phyloP scores from a whole-genome alignment of 2,329 filamentous ascomycete species.

The Diaporthe nobilis region DNA sequence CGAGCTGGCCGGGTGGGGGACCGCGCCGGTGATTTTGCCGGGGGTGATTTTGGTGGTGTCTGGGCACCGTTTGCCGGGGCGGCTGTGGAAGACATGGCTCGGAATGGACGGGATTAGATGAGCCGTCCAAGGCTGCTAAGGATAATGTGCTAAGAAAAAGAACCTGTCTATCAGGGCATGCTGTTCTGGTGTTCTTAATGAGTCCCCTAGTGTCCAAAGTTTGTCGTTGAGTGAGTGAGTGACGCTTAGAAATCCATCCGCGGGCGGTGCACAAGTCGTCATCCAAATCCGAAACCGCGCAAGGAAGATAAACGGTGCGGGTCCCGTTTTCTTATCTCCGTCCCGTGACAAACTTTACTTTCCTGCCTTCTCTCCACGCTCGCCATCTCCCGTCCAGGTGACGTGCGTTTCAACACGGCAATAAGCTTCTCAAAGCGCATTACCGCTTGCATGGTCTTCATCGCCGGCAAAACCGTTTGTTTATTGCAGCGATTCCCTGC shows the following conservation, averaged over 20 bases:
- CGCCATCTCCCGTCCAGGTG: slow-evolving; percentile 35
- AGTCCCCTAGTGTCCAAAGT: background rate
- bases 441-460: background rate
- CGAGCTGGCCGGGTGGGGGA: slow-evolving; percentile 14
- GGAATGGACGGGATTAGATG: background rate
- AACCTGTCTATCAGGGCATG: slow-evolving; percentile 12
- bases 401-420: slow-evolving; percentile 30
- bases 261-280: slow-evolving; percentile 7
- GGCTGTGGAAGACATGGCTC: slow-evolving; percentile 35
- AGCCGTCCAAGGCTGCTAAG: background rate
- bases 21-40: slow-evolving; percentile 10
- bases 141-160: background rate
- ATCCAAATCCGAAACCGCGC: slow-evolving; percentile 37
- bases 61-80: slow-evolving; percentile 33
- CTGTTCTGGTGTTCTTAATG: background rate
- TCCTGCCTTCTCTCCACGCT: background rate
- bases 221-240: slow-evolving; percentile 11
- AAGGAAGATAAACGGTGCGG: slow-evolving; percentile 19
- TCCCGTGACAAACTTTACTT: slow-evolving; percentile 15
- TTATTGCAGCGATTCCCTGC: background rate
- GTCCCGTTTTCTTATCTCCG: slow-evolving; percentile 38
- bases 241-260: slow-evolving; percentile 41
- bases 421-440: background rate
- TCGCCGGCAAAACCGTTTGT: background rate
- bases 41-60: slow-evolving; percentile 35